Percentiles rank a stretch among this genome's conserved stretches.
Conservation (phyloP, 768 basidiomycete species). For the Clathrus columnatus region DNA sequence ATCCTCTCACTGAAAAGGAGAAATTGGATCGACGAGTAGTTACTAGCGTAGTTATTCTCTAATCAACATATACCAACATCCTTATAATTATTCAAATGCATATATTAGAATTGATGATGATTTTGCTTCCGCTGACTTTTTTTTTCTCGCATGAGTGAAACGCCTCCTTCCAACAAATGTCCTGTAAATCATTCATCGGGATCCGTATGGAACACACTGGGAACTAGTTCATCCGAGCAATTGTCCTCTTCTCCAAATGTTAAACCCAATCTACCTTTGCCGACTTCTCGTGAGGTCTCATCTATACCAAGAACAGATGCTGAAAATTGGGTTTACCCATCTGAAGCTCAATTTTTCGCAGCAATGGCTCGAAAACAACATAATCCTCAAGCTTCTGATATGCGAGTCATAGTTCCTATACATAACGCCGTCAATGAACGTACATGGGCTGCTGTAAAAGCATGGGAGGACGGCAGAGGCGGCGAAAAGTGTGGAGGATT, state of each 20-base stretch:
- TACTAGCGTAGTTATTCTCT: constrained; percentile 34
- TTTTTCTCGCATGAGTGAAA: neutral
- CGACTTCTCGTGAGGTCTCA: constrained; percentile 70
- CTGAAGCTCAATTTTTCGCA: constrained; percentile 96
- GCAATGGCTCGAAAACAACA: constrained; percentile 95
- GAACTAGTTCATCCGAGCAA: constrained; percentile 17
- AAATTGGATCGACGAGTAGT: constrained; percentile 42
- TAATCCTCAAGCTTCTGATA: constrained; percentile 77
- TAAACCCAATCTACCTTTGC: constrained; percentile 31
- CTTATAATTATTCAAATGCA: neutral
- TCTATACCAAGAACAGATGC: constrained; percentile 73
- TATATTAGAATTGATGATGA: neutral
- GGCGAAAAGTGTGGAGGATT: constrained; percentile 75
- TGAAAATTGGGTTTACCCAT: constrained; percentile 94
- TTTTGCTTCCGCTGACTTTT: no score
- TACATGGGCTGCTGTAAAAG: constrained; percentile 74
- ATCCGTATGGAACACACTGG: constrained; percentile 32
- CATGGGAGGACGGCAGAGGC: constrained; percentile 77
- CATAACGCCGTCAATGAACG: constrained; percentile 99
- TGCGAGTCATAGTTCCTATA: constrained; percentile 93
- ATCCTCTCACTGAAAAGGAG: constrained; percentile 49
- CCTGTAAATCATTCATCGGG: constrained; percentile 57
- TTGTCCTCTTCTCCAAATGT: constrained; percentile 14
- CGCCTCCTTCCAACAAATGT: constrained; percentile 33
- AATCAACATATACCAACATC: neutral